Base-by-base conservation (phyloP, 129 eudicot genomes). In the Artemisia tridentata region DNA sequence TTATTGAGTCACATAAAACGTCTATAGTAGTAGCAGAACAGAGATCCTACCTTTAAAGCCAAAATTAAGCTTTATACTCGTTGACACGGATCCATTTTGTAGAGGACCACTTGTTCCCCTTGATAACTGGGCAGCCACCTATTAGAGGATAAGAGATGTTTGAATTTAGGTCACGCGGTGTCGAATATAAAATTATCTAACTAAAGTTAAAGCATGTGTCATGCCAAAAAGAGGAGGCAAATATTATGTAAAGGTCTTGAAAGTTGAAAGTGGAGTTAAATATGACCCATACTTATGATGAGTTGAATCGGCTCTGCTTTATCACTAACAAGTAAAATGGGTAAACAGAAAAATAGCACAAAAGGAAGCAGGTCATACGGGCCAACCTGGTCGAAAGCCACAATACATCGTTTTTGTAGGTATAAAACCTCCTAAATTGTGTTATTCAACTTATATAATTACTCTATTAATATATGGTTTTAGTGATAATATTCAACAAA, bases 71-170 rank as follows among this genome's bases (percentile, higher is more conserved):
- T 54, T 77, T 69, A 75, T 82, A 92, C 72, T 92, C 95, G 38
- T 84, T 65, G 21, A 84, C 90, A 58, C 83, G 96, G 58, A 89
- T 83, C 98, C 98, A 92, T 76, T 92, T 89, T 55, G 95, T 89
- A 18, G 95, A 76, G 0, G 95, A 86, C 98, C 98, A 92, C 73
- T 92, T 92, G 64, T 92, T 82, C 69, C 98, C 98, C 61, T 83
- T 86, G 66, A 92, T 92, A 55, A 92, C 92, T 38, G 95, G 89
- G 79, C 96, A 92, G 18, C 95, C 98, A 75, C 96, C 98, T 88
- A 59, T 18, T 43, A 38, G n/a, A 48, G 14, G n/a, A 72, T 9
- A 78, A 13, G 15, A 78, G 9, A 69, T 47, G 67, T 61, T 57
- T 0, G 16, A 53, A 65, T 17, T 55, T 15, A 17, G 43, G 43